Conservation (phyloP, 108 stramenopile species). For the Cylindrotheca closterium region DNA sequence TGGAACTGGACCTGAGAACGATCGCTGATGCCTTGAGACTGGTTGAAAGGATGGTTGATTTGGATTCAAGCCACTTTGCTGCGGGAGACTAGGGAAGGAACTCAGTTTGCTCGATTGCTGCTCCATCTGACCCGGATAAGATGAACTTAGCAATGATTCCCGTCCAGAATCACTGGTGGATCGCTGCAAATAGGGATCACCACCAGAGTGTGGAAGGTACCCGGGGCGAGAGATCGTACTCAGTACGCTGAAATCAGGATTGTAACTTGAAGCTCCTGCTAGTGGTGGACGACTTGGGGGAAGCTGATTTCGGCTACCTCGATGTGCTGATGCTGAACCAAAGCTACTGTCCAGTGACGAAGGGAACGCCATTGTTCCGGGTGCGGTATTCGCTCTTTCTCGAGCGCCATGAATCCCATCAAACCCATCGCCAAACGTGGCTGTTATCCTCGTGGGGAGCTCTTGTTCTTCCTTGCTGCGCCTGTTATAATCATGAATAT, state of each 20-base stretch:
- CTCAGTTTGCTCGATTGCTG: not conserved
- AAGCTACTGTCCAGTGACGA: too few species aligned
- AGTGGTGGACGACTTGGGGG: constrained; percentile 6
- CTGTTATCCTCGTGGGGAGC: constrained; percentile 11
- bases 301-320: not conserved
- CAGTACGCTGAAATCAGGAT: not conserved
- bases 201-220: too few species aligned
- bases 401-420: constrained; percentile 45
- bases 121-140: not conserved
- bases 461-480: constrained; percentile 1
- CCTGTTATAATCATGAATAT: constrained; percentile 5
- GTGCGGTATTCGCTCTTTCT: constrained; percentile 45
- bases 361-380: constrained; percentile 34
- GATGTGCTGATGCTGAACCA: too few species aligned
- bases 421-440: constrained; percentile 21
- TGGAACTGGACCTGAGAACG: not conserved
- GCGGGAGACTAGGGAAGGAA: not conserved
- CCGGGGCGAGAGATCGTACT: constrained; percentile 27
- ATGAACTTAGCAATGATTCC: not conserved
- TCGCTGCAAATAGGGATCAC: too few species aligned
- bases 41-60: not conserved
- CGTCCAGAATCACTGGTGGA: not conserved
- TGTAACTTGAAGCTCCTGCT: not conserved
- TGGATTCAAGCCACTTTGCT: not conserved
- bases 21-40: not conserved